Base-by-base conservation (phyloP, 2,329 filamentous ascomycete genomes). In the Cercospora sesami region DNA sequence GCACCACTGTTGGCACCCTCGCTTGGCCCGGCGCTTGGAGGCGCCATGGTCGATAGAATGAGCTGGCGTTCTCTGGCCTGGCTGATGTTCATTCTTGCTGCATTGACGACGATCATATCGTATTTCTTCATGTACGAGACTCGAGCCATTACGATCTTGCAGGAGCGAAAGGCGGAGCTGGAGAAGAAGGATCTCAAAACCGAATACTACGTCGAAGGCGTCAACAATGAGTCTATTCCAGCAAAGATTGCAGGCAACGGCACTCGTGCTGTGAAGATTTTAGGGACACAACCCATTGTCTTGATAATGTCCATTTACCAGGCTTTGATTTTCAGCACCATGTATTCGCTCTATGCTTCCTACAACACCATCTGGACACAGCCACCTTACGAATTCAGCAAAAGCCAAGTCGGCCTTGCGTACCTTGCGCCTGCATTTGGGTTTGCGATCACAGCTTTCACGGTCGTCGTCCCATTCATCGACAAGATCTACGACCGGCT, bases 51-150 rank as follows among this genome's bases (percentile, higher is more conserved):
- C 1, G 79, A 79, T 66, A 73, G 78, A 26, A 75, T 81, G 26
- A 78, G 77, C 10, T 84, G 82, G 82, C 76, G 82, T 31, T 83
- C 80, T 80, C 77, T 81, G 31, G 83, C 83, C 69, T 83, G 81
- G 79, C 75, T 82, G 26, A 75, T 81, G 67, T 77, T 79, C 0
- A 78, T 80, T 21, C 73, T 82, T 0, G 80, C 78, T 66, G 72
- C 67, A 28, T 66, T 79, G 59, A 81, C 81, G 51, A 81, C 79
- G 0, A 67, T 80, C 3, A 75, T 76, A 0, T 80, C 80, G 5
- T 82, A 78, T 67, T 78, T 82, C 62, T 80, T 82, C 68, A 73
- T 83, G 5, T 73, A 77, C 39, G 81, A 83, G 64, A 81, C 80
- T 0, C 81, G 81, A 53, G 79, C 80, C 1, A 79, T 79, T 0